These are phyloP conservation scores for Begonia loranthoides DNA, from an alignment of 306 rosid genomes.

Conservation along the genomic window DNA sequence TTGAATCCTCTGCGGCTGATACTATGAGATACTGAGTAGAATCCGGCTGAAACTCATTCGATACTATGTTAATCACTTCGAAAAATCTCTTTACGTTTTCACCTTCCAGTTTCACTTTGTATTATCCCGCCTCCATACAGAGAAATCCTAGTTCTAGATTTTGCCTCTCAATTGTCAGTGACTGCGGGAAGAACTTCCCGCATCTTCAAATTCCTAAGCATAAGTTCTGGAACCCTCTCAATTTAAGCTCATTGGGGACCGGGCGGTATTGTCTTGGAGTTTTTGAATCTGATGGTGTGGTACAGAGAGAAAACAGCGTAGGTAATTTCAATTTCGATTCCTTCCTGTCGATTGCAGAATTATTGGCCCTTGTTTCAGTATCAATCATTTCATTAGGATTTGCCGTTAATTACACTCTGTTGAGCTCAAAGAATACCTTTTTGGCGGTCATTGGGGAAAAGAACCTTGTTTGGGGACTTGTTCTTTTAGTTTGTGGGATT, in stretches of 20 bases:
- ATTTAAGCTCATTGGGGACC: constrained; percentile 1
- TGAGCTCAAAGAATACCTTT: constrained; percentile 26
- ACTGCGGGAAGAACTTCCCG: neutral
- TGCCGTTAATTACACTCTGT: constrained; percentile 18
- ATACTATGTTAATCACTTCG: constrained; percentile 5
- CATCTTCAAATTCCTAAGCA: constrained; percentile 4
- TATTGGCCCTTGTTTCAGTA: constrained; percentile 45
- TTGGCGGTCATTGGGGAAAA: constrained; percentile 21
- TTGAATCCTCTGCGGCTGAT: neutral
- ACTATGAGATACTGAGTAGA: neutral
- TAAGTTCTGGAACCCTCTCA: neutral
- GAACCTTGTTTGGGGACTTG: constrained; percentile 22
- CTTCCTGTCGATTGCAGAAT: constrained; percentile 41
- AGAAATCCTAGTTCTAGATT: neutral
- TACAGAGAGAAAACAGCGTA: neutral
- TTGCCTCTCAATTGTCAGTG: neutral
- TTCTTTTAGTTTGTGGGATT: constrained; percentile 36
- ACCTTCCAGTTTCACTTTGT: neutral
- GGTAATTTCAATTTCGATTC: constrained; percentile 34
- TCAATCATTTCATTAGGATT: constrained; percentile 23
- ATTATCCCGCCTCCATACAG: neutral
- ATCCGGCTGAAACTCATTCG: neutral
- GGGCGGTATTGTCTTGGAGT: constrained; percentile 12
- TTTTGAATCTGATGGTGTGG: constrained; percentile 19
- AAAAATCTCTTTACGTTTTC: constrained; percentile 7